phyloP scores from a whole-genome alignment of 2,329 filamentous ascomycete species.

The Claviceps digitariae region DNA sequence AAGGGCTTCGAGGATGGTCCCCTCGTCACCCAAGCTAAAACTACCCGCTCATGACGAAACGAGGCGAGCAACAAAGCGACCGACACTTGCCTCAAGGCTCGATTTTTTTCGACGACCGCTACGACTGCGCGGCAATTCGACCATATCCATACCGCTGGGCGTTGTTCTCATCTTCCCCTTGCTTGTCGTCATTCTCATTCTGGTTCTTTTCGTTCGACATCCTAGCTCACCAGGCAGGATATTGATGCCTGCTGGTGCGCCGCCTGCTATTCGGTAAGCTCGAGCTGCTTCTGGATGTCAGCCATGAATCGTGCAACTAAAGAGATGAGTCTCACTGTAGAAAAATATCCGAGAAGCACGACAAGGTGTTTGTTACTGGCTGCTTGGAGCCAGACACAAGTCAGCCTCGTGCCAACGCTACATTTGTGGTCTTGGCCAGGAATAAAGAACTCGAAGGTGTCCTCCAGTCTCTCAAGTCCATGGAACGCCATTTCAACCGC shows the following conservation, averaged over 20 bases:
- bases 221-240: conserved; percentile 70
- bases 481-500: conserved; percentile 96
- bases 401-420: conserved; percentile 76
- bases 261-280: conserved; percentile 69
- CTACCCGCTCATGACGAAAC: conserved; percentile 41
- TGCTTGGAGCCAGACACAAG: conserved; percentile 72
- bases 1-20: conserved; percentile 38
- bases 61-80: conserved; percentile 22
- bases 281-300: neutral
- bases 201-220: conserved; percentile 80
- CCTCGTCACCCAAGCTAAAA: conserved; percentile 24
- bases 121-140: conserved; percentile 80
- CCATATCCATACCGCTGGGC: conserved; percentile 81
- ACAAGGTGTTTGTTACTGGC: conserved; percentile 89
- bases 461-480: conserved; percentile 91
- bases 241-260: conserved; percentile 75
- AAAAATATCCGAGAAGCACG: conserved; percentile 93
- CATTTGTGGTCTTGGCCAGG: conserved; percentile 86
- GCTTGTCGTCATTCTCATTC: conserved; percentile 80
- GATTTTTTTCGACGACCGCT: conserved; percentile 79
- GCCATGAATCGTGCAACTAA: neutral
- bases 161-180: conserved; percentile 86
- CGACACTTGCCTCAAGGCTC: conserved; percentile 37
- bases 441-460: conserved; percentile 97
- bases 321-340: conserved; percentile 29